Evolutionary conservation across 257 asterid genomes (phyloP), one percentile per base, ranked within the genome.

Genomic region (Solanum corneliomulleri): DNA sequence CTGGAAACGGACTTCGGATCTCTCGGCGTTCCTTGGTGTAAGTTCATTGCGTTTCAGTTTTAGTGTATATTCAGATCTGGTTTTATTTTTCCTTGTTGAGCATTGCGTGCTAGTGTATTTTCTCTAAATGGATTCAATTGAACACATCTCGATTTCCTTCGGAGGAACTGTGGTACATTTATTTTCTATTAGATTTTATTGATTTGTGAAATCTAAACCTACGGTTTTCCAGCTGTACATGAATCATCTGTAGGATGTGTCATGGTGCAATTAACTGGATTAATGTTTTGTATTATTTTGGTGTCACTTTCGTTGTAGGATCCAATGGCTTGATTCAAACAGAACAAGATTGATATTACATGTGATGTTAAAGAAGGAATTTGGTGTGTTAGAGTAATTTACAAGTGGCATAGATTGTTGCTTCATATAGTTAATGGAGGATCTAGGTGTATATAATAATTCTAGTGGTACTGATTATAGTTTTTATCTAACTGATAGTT

Each of bases 21-120:
- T 89, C 98, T 97, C 44, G 99, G 99, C 45, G 99, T 97, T 88
- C 99, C 99, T 90, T 97, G 98, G 98, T 97, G 99, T 97, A 94
- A 92, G 98, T 86, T 62, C 74, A n/a, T 85, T 74, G 44, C 85
- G 12, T 29, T 20, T 11, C 37, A 15, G 1, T 47, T 47, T 47
- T 29, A 18, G 20, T 80, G 72, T 45, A 41, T 29, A 62, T 86
- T 37, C 49, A 42, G 88, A 21, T 88, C 88, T 70, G 71, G 72
- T 31, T 86, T 15, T 2, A 23, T 4, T 45, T 45, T 76, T 42
- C 6, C 25, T 71, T 4, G 60, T 78, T 45, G 84, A 25, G 64
- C 3, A 25, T 45, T 44, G 25, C 16, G 14, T 78, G 8, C 2
- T 7, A 25, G 5, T 45, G 84, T 44, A 8, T 44, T 44, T 25